Evolutionary conservation across 495 filamentous ascomycete species (phyloP).

Genomic region (Alectoria sarmentosa): DNA sequence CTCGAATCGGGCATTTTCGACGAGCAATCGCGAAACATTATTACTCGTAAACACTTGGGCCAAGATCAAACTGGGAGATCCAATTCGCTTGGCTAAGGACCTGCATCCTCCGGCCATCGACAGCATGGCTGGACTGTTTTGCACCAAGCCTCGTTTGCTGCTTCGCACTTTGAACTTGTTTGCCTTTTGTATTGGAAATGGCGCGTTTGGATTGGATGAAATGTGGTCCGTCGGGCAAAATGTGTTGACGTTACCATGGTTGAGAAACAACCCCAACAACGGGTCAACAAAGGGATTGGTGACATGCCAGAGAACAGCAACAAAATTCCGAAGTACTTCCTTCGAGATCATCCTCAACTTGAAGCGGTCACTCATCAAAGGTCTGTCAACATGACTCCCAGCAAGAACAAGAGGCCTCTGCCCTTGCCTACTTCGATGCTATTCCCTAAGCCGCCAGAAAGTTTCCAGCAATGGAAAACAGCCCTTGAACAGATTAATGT

Average conservation of each 20-base stretch:
- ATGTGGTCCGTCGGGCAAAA: background rate
- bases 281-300: background rate
- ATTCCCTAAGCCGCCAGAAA: constrained; percentile 24
- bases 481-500: constrained; percentile 33
- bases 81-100: background rate
- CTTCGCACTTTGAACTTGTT: background rate
- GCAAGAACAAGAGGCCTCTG: constrained; percentile 23
- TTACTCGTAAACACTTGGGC: background rate
- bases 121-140: background rate
- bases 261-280: background rate
- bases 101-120: background rate
- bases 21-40: background rate
- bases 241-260: background rate
- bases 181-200: background rate
- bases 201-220: background rate
- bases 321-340: background rate
- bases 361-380: background rate
- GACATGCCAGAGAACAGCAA: background rate
- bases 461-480: constrained; percentile 32
- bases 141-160: constrained; percentile 5
- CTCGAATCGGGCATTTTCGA: constrained; percentile 3
- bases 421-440: constrained; percentile 21
- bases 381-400: constrained; percentile 19
- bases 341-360: background rate
- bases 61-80: background rate